Conservation (phyloP, 192 early-diverging fungal genomes). For the Coemansia sp. region DNA sequence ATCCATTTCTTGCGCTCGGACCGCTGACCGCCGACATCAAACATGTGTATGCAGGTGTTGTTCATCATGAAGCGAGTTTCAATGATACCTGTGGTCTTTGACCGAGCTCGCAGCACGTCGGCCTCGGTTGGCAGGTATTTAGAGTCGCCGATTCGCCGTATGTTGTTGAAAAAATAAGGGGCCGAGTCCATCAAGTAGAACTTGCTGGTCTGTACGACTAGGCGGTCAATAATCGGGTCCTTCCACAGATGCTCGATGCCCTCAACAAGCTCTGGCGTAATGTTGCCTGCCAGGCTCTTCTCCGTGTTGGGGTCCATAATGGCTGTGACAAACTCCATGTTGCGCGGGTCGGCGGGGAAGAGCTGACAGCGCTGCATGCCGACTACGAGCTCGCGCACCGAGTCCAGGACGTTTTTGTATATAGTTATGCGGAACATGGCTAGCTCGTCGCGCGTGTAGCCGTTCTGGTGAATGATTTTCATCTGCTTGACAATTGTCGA, state of each 20-base stretch:
- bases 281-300: constrained; percentile 60
- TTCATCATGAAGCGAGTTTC: constrained; percentile 95
- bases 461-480: constrained; percentile 96
- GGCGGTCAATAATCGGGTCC: constrained; percentile 67
- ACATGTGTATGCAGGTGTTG: constrained; percentile 91
- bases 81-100: constrained; percentile 96
- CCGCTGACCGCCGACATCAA: constrained; percentile 98
- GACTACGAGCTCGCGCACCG: constrained; percentile 72
- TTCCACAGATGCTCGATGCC: constrained; percentile 74
- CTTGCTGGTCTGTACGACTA: constrained; percentile 74
- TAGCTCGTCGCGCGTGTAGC: constrained; percentile 82
- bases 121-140: constrained; percentile 92
- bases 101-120: constrained; percentile 94
- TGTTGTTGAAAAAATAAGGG: constrained; percentile 91
- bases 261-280: constrained; percentile 69
- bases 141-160: constrained; percentile 79
- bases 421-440: constrained; percentile 76
- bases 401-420: constrained; percentile 86
- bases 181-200: constrained; percentile 94
- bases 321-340: constrained; percentile 50
- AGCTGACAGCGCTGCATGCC: constrained; percentile 71
- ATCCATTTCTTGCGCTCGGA: constrained; percentile 99
- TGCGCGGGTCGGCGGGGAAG: constrained; percentile 58
- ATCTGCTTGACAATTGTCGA: constrained; percentile 97
- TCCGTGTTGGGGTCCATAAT: constrained; percentile 54